Evolutionary conservation across 2,329 filamentous ascomycete genomes (phyloP).

Genomic region (Pseudogymnoascus sp.): DNA sequence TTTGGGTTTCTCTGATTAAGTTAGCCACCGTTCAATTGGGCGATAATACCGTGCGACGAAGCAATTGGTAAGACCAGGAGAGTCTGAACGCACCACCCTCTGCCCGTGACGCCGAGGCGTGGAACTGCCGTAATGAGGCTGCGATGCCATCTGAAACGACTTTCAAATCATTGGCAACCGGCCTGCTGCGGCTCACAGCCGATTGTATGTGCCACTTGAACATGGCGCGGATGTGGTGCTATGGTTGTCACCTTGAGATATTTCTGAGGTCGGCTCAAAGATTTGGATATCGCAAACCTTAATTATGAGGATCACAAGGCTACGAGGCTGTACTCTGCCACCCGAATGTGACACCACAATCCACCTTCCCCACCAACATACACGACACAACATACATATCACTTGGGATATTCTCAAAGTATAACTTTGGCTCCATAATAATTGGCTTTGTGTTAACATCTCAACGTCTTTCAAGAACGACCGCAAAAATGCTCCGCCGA

Average conservation of each 20-base stretch:
- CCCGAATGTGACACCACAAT: background rate
- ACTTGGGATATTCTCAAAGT: background rate
- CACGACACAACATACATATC: background rate
- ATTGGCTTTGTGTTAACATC: background rate
- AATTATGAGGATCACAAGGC: conserved; percentile 6
- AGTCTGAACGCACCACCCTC: conserved; percentile 5
- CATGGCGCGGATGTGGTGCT: conserved; percentile 22
- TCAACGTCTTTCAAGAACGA: background rate
- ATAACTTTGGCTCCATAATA: background rate
- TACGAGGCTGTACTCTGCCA: background rate
- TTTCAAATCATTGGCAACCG: conserved; percentile 21
- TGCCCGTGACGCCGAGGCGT: conserved; percentile 21
- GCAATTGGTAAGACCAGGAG: background rate
- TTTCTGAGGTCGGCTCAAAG: conserved; percentile 8
- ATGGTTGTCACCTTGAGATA: conserved; percentile 4
- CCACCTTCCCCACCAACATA: background rate
- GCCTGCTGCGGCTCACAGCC: conserved; percentile 25
- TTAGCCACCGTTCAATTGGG: background rate
- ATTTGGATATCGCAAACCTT: conserved; percentile 6
- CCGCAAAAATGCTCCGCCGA: conserved; percentile 53
- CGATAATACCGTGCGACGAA: background rate
- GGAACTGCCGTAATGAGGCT: conserved; percentile 27
- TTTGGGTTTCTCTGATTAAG: background rate
- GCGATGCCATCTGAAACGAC: conserved; percentile 28
- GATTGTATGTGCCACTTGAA: conserved; percentile 30